Conservation (phyloP, 2,329 filamentous ascomycete genomes). For the Talaromyces sp. region DNA sequence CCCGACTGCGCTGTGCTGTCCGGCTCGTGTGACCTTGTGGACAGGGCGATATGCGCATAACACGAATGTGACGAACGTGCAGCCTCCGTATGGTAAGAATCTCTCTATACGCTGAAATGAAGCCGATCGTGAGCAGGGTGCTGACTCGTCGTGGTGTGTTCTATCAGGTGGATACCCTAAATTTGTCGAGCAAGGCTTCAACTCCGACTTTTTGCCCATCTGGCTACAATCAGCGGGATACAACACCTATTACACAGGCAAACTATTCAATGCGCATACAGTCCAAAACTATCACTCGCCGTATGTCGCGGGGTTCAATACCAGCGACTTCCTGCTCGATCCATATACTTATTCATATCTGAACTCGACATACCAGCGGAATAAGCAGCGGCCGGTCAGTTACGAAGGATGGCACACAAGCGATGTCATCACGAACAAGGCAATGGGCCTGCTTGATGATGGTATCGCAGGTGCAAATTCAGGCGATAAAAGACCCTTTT, state of each 20-base stretch:
- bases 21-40: constrained; percentile 59
- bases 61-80: constrained; percentile 60
- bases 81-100: constrained; percentile 45
- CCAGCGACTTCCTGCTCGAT: constrained; percentile 34
- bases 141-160: too few relatives aligned
- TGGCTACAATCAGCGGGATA: constrained; percentile 50
- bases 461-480: constrained; percentile 44
- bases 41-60: constrained; percentile 64
- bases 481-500: constrained; percentile 50
- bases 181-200: constrained; percentile 46
- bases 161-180: constrained; percentile 41
- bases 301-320: constrained; percentile 30
- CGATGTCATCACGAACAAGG: constrained; percentile 56
- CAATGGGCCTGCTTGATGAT: constrained; percentile 56
- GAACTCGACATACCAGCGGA: constrained; percentile 59
- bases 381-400: constrained; percentile 50
- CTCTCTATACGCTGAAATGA: background rate
- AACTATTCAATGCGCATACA: constrained; percentile 49
- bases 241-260: constrained; percentile 51
- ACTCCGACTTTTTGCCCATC: constrained; percentile 46
- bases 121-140: background rate
- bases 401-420: constrained; percentile 51
- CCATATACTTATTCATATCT: constrained; percentile 60
- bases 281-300: constrained; percentile 43
- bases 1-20: constrained; percentile 62